Evolutionary conservation across 2,329 filamentous ascomycete species (phyloP).

Genomic region (Helminthosporium solani): DNA sequence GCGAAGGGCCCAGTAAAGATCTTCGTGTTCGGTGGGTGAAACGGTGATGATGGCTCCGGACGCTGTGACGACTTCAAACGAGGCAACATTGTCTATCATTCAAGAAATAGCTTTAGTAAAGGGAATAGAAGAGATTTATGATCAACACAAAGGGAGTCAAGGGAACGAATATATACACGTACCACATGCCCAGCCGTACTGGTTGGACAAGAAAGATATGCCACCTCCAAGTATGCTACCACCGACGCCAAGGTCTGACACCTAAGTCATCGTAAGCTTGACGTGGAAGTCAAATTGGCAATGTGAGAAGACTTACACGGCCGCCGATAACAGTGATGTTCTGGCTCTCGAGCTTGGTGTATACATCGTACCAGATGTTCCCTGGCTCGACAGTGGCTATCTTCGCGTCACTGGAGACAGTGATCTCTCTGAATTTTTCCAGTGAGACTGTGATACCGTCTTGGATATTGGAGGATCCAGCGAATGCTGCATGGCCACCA

Average conservation of each 20-base stretch:
- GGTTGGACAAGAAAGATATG: conserved; percentile 27
- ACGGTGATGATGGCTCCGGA: conserved; percentile 17
- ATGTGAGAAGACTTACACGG: conserved; percentile 12
- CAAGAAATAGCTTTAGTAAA: too few species aligned
- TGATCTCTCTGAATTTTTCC: conserved; percentile 24
- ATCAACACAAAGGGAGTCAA: too few species aligned
- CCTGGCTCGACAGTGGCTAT: conserved; percentile 29
- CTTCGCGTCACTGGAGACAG: conserved; percentile 16
- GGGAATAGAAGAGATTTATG: too few species aligned
- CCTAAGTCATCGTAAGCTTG: neutral
- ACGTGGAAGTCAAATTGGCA: neutral
- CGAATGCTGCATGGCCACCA: conserved; percentile 14
- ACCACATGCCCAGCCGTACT: conserved; percentile 25
- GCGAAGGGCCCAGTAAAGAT: conserved; percentile 25
- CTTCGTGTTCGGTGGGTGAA: conserved; percentile 9
- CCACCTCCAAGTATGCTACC: conserved; percentile 10
- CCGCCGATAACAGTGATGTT: conserved; percentile 31
- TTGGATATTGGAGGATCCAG: conserved; percentile 34
- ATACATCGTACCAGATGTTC: conserved; percentile 34
- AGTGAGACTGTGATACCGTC: conserved; percentile 35
- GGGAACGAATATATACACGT: too few species aligned
- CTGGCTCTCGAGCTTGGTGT: conserved; percentile 22
- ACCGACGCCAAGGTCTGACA: conserved; percentile 12
- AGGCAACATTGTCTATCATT: too few species aligned
- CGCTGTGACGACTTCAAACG: conserved; percentile 23